Evolutionary conservation across 169 alveolate species (phyloP).

Genomic region (Plasmodium gonderi): DNA sequence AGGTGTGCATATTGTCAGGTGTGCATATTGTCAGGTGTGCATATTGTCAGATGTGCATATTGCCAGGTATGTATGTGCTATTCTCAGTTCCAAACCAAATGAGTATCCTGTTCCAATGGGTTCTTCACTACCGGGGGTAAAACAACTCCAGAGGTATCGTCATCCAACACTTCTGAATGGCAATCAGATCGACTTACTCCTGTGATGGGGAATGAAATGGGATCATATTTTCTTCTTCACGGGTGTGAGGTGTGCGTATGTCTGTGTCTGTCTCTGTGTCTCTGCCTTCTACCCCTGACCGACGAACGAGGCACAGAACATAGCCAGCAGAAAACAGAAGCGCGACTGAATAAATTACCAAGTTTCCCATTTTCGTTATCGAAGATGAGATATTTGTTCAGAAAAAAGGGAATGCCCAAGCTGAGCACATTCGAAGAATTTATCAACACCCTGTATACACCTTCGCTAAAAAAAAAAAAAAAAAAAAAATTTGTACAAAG

Average conservation of each 20-base stretch:
- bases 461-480: conserved; percentile 14
- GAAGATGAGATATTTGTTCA: conserved; percentile 43
- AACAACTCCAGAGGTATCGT: not conserved
- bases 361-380: conserved; percentile 42
- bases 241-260: too few relatives aligned
- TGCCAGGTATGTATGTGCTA: not conserved
- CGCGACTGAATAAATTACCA: not conserved
- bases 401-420: conserved; percentile 50
- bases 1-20: too few relatives aligned
- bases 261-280: too few relatives aligned
- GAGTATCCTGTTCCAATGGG: not conserved
- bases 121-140: not conserved
- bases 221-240: too few relatives aligned
- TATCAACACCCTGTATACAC: conserved; percentile 19
- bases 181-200: not conserved
- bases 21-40: too few relatives aligned
- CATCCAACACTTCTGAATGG: not conserved
- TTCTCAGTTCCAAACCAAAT: not conserved
- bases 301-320: too few relatives aligned
- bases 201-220: not conserved
- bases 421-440: not conserved
- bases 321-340: not conserved
- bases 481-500: not conserved
- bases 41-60: too few relatives aligned
- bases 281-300: too few relatives aligned